Evolutionary conservation across 1,284 basidiomycete genomes (phyloP).

Genomic region (Boletus mariae): DNA sequence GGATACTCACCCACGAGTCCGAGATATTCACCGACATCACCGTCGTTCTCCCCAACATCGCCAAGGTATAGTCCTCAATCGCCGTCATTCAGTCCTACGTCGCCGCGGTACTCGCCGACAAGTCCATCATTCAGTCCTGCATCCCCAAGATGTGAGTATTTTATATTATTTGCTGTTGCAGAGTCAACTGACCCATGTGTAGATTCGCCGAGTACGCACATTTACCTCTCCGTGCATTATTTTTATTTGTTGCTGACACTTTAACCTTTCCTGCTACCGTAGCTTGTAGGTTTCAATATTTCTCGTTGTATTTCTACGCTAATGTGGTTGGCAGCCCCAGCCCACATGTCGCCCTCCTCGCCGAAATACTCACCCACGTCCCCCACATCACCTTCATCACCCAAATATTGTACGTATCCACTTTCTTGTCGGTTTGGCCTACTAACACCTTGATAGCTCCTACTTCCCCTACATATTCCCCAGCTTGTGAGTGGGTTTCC

Average conservation of each 20-base stretch:
- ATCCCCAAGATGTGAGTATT: conserved; percentile 71
- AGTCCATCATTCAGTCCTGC: conserved; percentile 87
- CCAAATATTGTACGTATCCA: conserved; percentile 73
- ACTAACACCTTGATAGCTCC: conserved; percentile 49
- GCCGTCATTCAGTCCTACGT: conserved; percentile 83
- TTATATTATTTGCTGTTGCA: conserved; percentile 3
- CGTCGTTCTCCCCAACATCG: conserved; percentile 83
- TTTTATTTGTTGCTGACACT: conserved; percentile 17
- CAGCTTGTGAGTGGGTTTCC: conserved; percentile 61
- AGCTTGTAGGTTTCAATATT: conserved; percentile 52
- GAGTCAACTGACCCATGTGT: conserved; percentile 30
- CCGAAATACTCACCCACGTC: conserved; percentile 85
- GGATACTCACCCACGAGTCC: conserved; percentile 88
- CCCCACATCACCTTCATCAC: conserved; percentile 79
- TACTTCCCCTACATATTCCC: conserved; percentile 81
- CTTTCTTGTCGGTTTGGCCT: conserved; percentile 2
- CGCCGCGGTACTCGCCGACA: conserved; percentile 48
- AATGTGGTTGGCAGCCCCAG: conserved; percentile 46
- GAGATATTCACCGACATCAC: conserved; percentile 75
- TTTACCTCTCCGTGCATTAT: conserved; percentile 9
- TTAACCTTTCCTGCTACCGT: conserved; percentile 17
- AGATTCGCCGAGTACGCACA: conserved; percentile 75
- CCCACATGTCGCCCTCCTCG: conserved; percentile 78
- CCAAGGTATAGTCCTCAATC: conserved; percentile 82
- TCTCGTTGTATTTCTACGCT: conserved; percentile 5